Conservation (phyloP, 495 filamentous ascomycete species). For the Tuber melanosporum region DNA sequence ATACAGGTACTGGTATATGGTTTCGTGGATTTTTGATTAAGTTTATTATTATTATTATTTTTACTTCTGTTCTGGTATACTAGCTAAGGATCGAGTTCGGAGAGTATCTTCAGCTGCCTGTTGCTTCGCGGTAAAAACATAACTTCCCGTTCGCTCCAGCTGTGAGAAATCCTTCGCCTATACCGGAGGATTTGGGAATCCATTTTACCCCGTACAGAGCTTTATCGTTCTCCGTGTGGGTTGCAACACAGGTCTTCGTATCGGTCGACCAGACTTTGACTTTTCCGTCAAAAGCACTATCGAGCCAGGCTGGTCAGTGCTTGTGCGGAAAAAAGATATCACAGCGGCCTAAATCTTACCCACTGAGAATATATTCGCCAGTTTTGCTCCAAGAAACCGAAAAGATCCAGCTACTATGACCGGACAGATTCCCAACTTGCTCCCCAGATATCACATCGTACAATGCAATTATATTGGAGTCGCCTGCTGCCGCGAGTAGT, state of each 20-base stretch:
- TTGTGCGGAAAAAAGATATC: slow-evolving; percentile 5
- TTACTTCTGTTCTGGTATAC: background rate
- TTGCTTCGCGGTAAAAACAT: slow-evolving; percentile 87
- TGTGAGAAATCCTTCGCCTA: slow-evolving; percentile 78
- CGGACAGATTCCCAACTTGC: slow-evolving; percentile 75
- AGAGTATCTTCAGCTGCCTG: slow-evolving; percentile 52
- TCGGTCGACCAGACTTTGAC: slow-evolving; percentile 92
- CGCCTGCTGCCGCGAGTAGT: slow-evolving; percentile 85
- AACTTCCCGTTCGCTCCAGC: slow-evolving; percentile 74
- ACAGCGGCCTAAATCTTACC: slow-evolving; percentile 48
- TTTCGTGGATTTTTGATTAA: background rate
- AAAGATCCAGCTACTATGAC: slow-evolving; percentile 78
- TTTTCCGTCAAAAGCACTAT: slow-evolving; percentile 76
- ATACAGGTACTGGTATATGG: background rate
- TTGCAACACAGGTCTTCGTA: slow-evolving; percentile 74
- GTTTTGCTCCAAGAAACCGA: slow-evolving; percentile 86
- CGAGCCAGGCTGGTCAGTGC: background rate
- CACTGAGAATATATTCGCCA: slow-evolving; percentile 87
- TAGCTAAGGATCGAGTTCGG: background rate
- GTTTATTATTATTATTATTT: background rate
- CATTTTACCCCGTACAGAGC: slow-evolving; percentile 81
- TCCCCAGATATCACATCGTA: slow-evolving; percentile 90
- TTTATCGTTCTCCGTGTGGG: slow-evolving; percentile 82
- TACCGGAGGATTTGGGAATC: slow-evolving; percentile 65
- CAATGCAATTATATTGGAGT: slow-evolving; percentile 77